phyloP scores from a whole-genome alignment of 73 alveolate species.

The Paramecium sonneborni region DNA sequence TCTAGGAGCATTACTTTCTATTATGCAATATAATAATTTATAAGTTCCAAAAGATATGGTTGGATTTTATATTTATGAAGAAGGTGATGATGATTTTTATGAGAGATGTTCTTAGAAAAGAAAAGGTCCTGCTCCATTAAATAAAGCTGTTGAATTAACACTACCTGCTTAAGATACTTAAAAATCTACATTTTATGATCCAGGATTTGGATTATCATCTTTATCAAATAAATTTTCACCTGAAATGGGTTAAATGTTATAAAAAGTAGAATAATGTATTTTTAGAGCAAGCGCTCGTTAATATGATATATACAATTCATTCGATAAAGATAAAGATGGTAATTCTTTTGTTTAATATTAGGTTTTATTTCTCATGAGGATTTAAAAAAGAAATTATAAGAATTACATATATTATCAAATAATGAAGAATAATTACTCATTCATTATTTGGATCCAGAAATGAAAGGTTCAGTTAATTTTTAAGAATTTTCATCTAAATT shows the following conservation, averaged over 20 bases:
- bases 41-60: neutral
- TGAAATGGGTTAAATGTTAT: conserved; percentile 23
- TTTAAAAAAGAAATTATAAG: conserved; percentile 26
- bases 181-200: conserved; percentile 48
- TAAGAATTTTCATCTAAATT: conserved; percentile 52
- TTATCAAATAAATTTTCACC: conserved; percentile 29
- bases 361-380: conserved; percentile 63
- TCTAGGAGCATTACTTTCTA: conserved; percentile 55
- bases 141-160: neutral
- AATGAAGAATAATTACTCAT: conserved; percentile 34
- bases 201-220: conserved; percentile 34
- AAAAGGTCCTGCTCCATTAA: conserved; percentile 61
- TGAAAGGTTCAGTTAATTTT: conserved; percentile 55
- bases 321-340: conserved; percentile 69
- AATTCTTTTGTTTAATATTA: neutral
- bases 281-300: conserved; percentile 52
- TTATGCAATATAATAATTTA: conserved; percentile 28
- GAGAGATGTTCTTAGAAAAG: conserved; percentile 54
- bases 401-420: conserved; percentile 47
- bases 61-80: conserved; percentile 19
- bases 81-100: conserved; percentile 63
- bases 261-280: conserved; percentile 42
- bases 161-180: neutral
- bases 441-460: conserved; percentile 57
- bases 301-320: conserved; percentile 47